Conservation (phyloP, 495 filamentous ascomycete genomes). For the Cercophora sp. region DNA sequence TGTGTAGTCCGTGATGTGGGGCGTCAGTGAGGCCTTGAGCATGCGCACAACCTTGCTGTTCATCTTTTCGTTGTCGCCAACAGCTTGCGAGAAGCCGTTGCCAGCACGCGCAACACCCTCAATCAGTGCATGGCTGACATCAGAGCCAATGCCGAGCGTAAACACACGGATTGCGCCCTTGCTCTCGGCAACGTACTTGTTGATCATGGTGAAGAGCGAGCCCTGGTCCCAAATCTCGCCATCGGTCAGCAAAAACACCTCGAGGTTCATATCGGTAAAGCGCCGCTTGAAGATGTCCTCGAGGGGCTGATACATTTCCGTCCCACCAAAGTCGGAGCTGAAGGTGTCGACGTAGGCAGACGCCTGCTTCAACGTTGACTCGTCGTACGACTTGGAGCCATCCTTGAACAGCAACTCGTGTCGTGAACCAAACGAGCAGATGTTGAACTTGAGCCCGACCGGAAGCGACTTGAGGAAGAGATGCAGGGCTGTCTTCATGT, state of each 20-base stretch:
- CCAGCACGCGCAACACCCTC: constrained; percentile 65
- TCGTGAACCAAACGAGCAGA: constrained; percentile 61
- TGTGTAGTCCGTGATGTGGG: constrained; percentile 56
- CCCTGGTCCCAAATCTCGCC: constrained; percentile 63
- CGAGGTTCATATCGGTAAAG: constrained; percentile 50
- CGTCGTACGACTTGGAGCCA: constrained; percentile 52
- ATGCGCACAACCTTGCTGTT: constrained; percentile 64
- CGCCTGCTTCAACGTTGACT: constrained; percentile 48
- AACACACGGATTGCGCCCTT: constrained; percentile 59
- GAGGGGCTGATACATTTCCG: constrained; percentile 57
- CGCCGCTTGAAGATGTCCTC: constrained; percentile 48
- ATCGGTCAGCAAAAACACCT: constrained; percentile 67
- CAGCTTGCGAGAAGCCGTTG: constrained; percentile 62
- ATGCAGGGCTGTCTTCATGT: constrained; percentile 53
- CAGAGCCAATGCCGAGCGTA: constrained; percentile 60
- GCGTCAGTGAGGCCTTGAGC: constrained; percentile 63
- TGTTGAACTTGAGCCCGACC: constrained; percentile 66
- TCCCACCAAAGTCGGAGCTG: constrained; percentile 59
- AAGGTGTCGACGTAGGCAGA: constrained; percentile 47
- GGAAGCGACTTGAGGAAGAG: constrained; percentile 71
- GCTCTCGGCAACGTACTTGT: constrained; percentile 40
- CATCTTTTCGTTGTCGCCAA: constrained; percentile 54
- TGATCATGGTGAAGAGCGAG: constrained; percentile 52
- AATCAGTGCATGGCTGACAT: constrained; percentile 59
- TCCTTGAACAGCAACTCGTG: constrained; percentile 54